Conservation (phyloP, 768 basidiomycete genomes). For the Gyrodon lividus region DNA sequence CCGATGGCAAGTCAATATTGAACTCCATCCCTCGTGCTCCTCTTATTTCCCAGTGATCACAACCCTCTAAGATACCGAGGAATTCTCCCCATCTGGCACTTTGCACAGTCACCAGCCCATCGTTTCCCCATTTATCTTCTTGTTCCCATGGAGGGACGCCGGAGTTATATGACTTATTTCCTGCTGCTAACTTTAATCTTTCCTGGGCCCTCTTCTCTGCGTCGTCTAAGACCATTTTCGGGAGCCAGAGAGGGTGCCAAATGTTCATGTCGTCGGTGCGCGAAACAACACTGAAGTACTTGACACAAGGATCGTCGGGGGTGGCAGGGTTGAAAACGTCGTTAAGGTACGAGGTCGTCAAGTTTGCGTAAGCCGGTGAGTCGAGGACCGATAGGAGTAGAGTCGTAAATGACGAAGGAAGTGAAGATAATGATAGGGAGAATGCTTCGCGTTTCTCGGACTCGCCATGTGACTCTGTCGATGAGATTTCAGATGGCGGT, state of each 20-base stretch:
- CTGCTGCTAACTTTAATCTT: conserved; percentile 34
- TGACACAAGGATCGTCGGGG: conserved; percentile 76
- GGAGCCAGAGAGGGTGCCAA: conserved; percentile 96
- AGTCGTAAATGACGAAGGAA: conserved; percentile 83
- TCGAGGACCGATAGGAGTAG: conserved; percentile 87
- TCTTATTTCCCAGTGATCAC: conserved; percentile 96
- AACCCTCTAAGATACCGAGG: conserved; percentile 82
- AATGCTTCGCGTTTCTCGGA: conserved; percentile 32
- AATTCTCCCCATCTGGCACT: conserved; percentile 97
- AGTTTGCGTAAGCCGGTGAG: conserved; percentile 93
- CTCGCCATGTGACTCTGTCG: not conserved
- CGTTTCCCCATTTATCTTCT: conserved; percentile 76
- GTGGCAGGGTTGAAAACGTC: conserved; percentile 79
- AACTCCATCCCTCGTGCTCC: conserved; percentile 81
- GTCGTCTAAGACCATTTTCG: conserved; percentile 91
- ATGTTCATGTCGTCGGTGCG: conserved; percentile 64
- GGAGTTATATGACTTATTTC: conserved; percentile 4
- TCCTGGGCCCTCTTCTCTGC: conserved; percentile 63
- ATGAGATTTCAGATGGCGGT: not conserved
- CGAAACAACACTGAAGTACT: conserved; percentile 90
- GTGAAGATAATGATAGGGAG: conserved; percentile 55
- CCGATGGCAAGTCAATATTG: conserved; percentile 58
- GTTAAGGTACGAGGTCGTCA: conserved; percentile 82
- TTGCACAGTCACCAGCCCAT: conserved; percentile 88
- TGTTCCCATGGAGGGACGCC: conserved; percentile 45